A percentile compares a stretch with the other conserved stretches of the same genome.
Evolutionary conservation across 1,284 basidiomycete species (phyloP).

Genomic region (Ceratobasidium sp.): DNA sequence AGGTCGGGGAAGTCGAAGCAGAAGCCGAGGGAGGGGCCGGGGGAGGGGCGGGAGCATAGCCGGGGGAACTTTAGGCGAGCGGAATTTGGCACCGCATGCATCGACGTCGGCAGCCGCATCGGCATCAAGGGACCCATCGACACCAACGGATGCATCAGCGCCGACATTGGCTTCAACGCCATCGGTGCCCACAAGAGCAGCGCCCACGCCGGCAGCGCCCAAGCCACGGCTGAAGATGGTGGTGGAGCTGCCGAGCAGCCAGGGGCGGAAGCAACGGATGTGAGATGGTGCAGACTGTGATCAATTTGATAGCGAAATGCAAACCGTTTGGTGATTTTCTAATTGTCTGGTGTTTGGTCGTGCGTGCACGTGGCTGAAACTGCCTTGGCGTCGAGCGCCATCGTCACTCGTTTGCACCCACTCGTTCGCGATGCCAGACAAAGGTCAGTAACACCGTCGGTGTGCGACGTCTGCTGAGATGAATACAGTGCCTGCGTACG

Average conservation of each 20-base stretch:
- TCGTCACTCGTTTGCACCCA: constrained; percentile 27
- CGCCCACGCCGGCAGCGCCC: neutral
- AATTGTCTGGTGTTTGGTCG: constrained; percentile 25
- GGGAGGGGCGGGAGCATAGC: neutral
- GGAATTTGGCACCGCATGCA: neutral
- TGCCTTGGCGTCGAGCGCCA: neutral
- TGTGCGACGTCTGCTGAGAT: neutral
- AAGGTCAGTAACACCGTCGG: constrained; percentile 16
- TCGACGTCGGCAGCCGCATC: constrained; percentile 4
- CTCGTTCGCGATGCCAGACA: constrained; percentile 31
- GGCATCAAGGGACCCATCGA: neutral
- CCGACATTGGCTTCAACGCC: neutral
- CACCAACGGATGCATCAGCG: neutral
- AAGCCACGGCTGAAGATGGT: constrained; percentile 23
- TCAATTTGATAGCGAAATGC: neutral
- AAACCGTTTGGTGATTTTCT: neutral
- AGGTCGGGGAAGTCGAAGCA: neutral
- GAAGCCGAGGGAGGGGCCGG: constrained; percentile 8
- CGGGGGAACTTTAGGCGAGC: neutral
- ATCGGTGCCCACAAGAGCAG: neutral
- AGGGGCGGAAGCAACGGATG: constrained; percentile 5
- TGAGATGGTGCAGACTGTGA: neutral
- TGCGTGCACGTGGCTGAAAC: constrained; percentile 37
- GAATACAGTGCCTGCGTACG: constrained; percentile 69
- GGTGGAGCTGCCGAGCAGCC: constrained; percentile 24